These are phyloP conservation scores for Gamsiella multidivaricata DNA, from an alignment of 192 early-diverging fungal species.

Conservation along the genomic window DNA sequence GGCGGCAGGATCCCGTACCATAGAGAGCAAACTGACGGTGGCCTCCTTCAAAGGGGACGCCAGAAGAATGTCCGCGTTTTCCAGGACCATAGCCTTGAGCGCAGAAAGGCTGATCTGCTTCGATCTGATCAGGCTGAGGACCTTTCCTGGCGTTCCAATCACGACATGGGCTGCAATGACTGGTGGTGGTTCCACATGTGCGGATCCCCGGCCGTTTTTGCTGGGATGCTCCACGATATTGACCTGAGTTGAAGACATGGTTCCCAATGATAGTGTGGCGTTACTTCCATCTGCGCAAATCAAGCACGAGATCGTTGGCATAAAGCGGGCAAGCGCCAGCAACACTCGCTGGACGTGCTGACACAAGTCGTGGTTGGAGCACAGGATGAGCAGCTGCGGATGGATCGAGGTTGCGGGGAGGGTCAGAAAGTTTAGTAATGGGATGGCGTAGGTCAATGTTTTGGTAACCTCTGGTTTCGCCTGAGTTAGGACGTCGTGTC, in stretches of 20 bases:
- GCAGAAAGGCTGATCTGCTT: constrained; percentile 35
- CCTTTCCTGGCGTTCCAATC: constrained; percentile 44
- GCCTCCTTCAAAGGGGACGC: constrained; percentile 41
- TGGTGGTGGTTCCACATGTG: neutral
- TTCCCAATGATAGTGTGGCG: constrained; percentile 41
- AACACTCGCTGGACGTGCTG: constrained; percentile 49
- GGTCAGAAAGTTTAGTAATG: constrained; percentile 35
- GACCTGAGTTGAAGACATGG: constrained; percentile 44
- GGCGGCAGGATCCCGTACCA: constrained; percentile 25
- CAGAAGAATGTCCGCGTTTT: constrained; percentile 45
- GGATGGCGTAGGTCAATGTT: constrained; percentile 48
- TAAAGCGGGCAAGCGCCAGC: constrained; percentile 46
- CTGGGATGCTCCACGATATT: constrained; percentile 12
- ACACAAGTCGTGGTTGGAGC: constrained; percentile 48
- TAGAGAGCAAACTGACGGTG: constrained; percentile 39
- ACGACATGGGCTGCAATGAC: constrained; percentile 50
- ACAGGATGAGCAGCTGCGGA: constrained; percentile 41
- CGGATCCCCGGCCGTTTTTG: constrained; percentile 9
- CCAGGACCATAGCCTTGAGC: constrained; percentile 46
- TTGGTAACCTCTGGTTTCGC: constrained; percentile 51
- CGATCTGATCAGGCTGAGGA: constrained; percentile 31
- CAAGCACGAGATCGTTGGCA: constrained; percentile 50
- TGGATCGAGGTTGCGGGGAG: constrained; percentile 50
- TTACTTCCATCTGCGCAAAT: constrained; percentile 46
- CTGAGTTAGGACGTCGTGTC: constrained; percentile 40